A percentile compares a stretch with the other conserved stretches of the same genome.
phyloP scores from a whole-genome alignment of 139 green algal genomes.

The Volvox africanus region DNA sequence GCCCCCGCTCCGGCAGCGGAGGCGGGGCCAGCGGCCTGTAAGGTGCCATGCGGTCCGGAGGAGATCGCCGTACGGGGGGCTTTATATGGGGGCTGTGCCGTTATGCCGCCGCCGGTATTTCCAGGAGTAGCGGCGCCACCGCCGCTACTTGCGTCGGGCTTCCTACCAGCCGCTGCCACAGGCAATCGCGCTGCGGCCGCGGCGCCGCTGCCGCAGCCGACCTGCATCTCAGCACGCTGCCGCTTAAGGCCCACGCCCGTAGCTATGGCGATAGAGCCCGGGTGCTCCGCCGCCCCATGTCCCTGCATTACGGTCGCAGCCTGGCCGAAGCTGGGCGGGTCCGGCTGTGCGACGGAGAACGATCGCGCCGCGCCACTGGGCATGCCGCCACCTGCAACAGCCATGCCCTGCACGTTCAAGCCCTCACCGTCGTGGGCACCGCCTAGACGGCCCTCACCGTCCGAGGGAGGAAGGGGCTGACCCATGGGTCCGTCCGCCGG shows the following conservation, averaged over 20 bases:
- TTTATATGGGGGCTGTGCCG: conserved; percentile 9
- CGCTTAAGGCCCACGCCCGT: background rate
- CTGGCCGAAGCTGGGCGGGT: background rate
- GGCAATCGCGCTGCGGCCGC: background rate
- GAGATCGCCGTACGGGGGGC: background rate
- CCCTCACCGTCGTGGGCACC: background rate
- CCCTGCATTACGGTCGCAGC: background rate
- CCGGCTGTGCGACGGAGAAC: conserved; percentile 37
- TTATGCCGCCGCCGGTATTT: background rate
- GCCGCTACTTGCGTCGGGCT: background rate
- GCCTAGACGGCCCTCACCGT: conserved; percentile 16
- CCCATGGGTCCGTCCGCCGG: conserved; percentile 50
- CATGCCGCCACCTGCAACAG: background rate
- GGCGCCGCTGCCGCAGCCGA: background rate
- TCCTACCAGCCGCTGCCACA: background rate
- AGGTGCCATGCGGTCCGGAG: background rate
- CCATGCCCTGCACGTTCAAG: conserved; percentile 36
- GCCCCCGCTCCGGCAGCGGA: background rate
- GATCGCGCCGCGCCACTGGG: background rate
- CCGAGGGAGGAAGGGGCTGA: background rate
- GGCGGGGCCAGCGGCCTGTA: background rate
- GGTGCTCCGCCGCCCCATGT: background rate
- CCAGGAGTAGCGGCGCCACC: background rate
- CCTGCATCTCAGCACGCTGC: background rate
- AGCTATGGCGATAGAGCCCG: background rate